Evolutionary conservation across 116 monocot species (phyloP).

Genomic region (Phalaenopsis hybrid): DNA sequence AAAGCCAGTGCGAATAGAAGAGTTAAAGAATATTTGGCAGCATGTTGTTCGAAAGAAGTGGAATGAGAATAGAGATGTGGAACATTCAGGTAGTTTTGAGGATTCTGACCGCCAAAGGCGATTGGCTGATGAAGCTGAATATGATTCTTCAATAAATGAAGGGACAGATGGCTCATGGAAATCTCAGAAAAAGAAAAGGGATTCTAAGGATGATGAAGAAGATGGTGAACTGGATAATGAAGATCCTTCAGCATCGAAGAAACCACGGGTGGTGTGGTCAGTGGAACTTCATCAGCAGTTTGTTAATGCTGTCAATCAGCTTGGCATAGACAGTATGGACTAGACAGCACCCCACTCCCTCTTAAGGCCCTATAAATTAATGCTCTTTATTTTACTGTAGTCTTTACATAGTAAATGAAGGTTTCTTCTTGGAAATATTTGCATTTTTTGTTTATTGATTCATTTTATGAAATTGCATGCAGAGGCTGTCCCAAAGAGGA

Average conservation of each 20-base stretch:
- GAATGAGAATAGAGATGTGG: slow-evolving; percentile 19
- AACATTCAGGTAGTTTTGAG: slow-evolving; percentile 18
- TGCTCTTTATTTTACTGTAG: not conserved
- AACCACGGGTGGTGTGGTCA: slow-evolving; percentile 36
- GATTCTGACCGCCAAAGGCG: slow-evolving; percentile 17
- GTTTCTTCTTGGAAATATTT: slow-evolving; percentile 7
- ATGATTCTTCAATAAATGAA: slow-evolving; percentile 18
- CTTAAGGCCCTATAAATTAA: not conserved
- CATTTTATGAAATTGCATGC: slow-evolving; percentile 17
- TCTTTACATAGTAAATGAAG: slow-evolving; percentile 2
- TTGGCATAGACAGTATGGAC: slow-evolving; percentile 35
- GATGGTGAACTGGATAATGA: slow-evolving; percentile 23
- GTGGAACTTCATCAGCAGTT: slow-evolving; percentile 42
- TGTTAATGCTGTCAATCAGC: slow-evolving; percentile 37
- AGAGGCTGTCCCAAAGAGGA: slow-evolving; percentile 73
- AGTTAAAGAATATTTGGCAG: slow-evolving; percentile 39
- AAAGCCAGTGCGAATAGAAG: slow-evolving; percentile 35
- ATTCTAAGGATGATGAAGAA: slow-evolving; percentile 23
- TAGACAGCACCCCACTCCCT: not conserved
- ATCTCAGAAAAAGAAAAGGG: slow-evolving; percentile 30
- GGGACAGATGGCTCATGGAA: slow-evolving; percentile 20
- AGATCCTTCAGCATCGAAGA: slow-evolving; percentile 31
- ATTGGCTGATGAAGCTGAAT: slow-evolving; percentile 21
- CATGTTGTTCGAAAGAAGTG: slow-evolving; percentile 30
- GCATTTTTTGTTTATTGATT: not conserved